Conservation (phyloP, 1,284 basidiomycete species). For the Tylopilus sp. region DNA sequence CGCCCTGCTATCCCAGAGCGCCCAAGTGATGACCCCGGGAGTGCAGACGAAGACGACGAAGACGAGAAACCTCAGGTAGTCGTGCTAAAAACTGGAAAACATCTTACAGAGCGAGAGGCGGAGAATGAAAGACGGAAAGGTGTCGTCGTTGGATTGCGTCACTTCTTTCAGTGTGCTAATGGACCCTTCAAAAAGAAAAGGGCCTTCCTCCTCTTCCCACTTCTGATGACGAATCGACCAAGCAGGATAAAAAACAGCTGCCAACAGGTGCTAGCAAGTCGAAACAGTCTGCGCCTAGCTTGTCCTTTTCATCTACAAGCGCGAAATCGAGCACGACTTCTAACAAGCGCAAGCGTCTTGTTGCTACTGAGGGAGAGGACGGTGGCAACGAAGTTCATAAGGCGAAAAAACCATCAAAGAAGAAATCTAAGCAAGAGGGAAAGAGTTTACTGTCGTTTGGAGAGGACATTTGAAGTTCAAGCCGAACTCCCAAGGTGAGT, state of each 20-base stretch:
- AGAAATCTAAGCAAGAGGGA: constrained; percentile 60
- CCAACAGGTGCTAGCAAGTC: constrained; percentile 26
- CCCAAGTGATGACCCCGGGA: constrained; percentile 77
- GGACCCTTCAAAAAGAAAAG: constrained; percentile 50
- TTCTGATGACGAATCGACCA: constrained; percentile 26
- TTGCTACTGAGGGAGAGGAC: constrained; percentile 45
- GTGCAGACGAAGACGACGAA: constrained; percentile 76
- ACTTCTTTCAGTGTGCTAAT: constrained; percentile 9
- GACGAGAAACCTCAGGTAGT: constrained; percentile 91
- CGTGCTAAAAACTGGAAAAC: constrained; percentile 86
- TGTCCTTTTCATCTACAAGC: constrained; percentile 58
- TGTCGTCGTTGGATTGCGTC: constrained; percentile 46
- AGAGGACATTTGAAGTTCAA: constrained; percentile 45
- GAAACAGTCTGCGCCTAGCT: constrained; percentile 34
- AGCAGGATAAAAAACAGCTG: constrained; percentile 15
- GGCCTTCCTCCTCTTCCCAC: constrained; percentile 59
- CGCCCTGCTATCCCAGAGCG: constrained; percentile 79
- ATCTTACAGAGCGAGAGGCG: constrained; percentile 79
- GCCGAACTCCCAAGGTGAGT: constrained; percentile 10
- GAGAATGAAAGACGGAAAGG: constrained; percentile 83
- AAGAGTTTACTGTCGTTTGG: constrained; percentile 71
- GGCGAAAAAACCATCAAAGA: constrained; percentile 50
- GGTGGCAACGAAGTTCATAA: constrained; percentile 34
- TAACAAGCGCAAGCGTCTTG: constrained; percentile 54
- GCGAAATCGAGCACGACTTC: constrained; percentile 33